Conservation (phyloP, 345 rosid genomes). For the Boechera stricta region DNA sequence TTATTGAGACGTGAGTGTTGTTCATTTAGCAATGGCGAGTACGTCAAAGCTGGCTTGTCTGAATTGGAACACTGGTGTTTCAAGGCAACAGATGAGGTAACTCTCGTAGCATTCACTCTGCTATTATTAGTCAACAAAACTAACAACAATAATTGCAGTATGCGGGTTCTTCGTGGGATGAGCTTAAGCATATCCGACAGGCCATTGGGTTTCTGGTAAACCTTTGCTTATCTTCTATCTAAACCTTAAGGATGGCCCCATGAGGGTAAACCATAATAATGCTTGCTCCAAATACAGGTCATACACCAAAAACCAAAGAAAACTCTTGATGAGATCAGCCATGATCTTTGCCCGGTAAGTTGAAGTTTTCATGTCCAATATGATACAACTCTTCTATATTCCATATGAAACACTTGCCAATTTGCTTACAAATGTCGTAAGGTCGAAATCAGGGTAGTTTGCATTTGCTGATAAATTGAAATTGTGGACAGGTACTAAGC, state of each 20-base stretch:
- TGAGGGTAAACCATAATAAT: background rate
- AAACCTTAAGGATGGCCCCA: background rate
- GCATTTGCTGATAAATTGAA: constrained; percentile 8
- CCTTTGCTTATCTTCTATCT: constrained; percentile 11
- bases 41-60: constrained; percentile 89
- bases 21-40: constrained; percentile 95
- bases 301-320: constrained; percentile 96
- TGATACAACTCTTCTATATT: background rate
- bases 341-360: constrained; percentile 91
- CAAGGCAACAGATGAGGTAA: constrained; percentile 93
- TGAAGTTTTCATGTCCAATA: background rate
- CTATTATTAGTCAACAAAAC: constrained; percentile 5
- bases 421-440: background rate
- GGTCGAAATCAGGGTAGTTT: background rate
- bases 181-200: constrained; percentile 91
- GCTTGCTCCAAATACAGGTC: constrained; percentile 57
- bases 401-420: background rate
- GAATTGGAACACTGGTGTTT: constrained; percentile 97
- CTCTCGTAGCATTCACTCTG: constrained; percentile 11
- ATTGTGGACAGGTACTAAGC: constrained; percentile 68
- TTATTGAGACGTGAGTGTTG: constrained; percentile 90
- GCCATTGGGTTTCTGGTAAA: constrained; percentile 94
- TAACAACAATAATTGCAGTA: constrained; percentile 54
- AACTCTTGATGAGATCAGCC: constrained; percentile 87
- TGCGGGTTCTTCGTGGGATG: constrained; percentile 97